phyloP scores from a whole-genome alignment of 768 basidiomycete genomes.

The Macrolepiota dolichaula region DNA sequence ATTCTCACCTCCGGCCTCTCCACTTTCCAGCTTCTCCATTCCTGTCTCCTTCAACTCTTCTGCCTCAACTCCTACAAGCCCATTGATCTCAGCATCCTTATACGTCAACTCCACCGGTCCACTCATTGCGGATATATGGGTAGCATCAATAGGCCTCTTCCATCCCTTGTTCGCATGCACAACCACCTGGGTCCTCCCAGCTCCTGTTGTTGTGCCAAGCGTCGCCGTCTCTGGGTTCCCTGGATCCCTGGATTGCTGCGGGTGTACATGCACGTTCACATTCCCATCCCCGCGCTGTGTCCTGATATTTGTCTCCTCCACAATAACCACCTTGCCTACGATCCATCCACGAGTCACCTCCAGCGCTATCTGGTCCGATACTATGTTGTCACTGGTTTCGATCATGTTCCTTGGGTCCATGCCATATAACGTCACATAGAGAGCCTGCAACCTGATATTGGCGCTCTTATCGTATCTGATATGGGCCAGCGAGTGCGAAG shows the following conservation, averaged over 20 bases:
- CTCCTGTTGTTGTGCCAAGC: constrained; percentile 47
- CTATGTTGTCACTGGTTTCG: constrained; percentile 38
- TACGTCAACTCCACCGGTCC: constrained; percentile 58
- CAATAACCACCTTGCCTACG: constrained; percentile 53
- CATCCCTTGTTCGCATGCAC: constrained; percentile 35
- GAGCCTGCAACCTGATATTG: constrained; percentile 36
- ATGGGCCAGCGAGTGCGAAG: constrained; percentile 41
- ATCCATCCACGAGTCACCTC: constrained; percentile 56
- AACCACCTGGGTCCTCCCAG: constrained; percentile 50
- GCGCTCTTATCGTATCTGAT: constrained; percentile 46
- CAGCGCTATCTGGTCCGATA: constrained; percentile 34
- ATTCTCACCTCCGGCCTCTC: constrained; percentile 8
- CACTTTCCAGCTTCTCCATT: constrained; percentile 21
- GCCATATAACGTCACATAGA: constrained; percentile 42
- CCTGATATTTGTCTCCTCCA: constrained; percentile 34
- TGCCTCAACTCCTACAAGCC: constrained; percentile 41
- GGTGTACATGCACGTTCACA: constrained; percentile 45
- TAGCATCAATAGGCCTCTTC: constrained; percentile 45
- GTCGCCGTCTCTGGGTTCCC: constrained; percentile 29
- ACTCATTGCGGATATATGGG: constrained; percentile 45
- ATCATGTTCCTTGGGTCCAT: constrained; percentile 40
- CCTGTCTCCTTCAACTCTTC: constrained; percentile 31
- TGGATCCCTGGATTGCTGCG: constrained; percentile 30
- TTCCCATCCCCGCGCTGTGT: constrained; percentile 52
- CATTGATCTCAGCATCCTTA: constrained; percentile 45